Conservation (phyloP, 169 alveolate genomes). For the Cryptosporidium sp. region DNA sequence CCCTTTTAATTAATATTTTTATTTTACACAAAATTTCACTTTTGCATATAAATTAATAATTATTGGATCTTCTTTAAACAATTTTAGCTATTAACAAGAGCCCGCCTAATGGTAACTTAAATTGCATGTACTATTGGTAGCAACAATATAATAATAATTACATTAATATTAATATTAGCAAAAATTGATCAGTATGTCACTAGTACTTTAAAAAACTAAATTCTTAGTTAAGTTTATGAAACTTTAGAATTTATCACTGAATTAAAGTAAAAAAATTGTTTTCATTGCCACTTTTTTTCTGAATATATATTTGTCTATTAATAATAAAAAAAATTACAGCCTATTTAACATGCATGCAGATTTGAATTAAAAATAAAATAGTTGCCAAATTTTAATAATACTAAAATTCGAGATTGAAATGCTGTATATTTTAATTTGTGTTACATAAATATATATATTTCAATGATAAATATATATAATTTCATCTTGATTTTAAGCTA, state of each 20-base stretch:
- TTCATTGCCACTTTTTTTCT: no score
- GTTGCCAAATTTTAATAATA: neutral
- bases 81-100: neutral
- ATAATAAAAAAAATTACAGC: neutral
- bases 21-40: neutral
- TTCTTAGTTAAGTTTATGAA: neutral
- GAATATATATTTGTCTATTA: no score
- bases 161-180: no score
- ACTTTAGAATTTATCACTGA: neutral
- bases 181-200: no score
- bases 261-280: neutral
- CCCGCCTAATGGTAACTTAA: constrained; percentile 13
- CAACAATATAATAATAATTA: no score
- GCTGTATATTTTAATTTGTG: neutral
- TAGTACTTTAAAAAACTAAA: neutral
- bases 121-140: neutral
- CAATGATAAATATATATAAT: neutral
- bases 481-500: neutral
- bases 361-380: neutral
- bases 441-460: neutral
- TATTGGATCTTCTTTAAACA: constrained; percentile 1
- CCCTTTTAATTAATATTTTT: neutral
- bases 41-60: neutral
- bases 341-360: neutral
- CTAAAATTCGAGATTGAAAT: constrained; percentile 9